Conservation (phyloP, 2,329 filamentous ascomycete species). For the Coniochaeta sp. region DNA sequence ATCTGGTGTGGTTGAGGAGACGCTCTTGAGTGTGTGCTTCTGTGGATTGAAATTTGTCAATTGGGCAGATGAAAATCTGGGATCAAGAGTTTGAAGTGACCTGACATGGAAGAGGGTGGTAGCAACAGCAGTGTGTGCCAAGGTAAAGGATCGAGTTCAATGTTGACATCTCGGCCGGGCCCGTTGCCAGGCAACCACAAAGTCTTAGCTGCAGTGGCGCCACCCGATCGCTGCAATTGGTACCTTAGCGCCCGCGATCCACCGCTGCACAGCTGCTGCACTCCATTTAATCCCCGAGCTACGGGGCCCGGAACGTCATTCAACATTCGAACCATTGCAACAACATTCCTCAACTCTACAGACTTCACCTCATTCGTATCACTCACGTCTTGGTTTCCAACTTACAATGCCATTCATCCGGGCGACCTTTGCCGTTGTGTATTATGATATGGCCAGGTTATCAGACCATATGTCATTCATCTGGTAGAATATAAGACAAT, state of each 20-base stretch:
- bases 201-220: background rate
- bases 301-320: background rate
- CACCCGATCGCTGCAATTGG: background rate
- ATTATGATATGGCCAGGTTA: too few species aligned
- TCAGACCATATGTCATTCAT: too few species aligned
- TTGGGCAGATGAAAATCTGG: background rate
- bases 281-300: background rate
- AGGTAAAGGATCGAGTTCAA: background rate
- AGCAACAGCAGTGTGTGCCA: background rate
- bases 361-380: too few species aligned
- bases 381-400: too few species aligned
- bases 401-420: too few species aligned
- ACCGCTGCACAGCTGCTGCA: background rate
- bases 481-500: too few species aligned
- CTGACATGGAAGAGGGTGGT: background rate
- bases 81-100: background rate
- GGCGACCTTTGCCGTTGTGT: too few species aligned
- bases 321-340: background rate
- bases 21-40: too few species aligned
- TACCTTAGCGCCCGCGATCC: background rate
- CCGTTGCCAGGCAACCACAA: conserved; percentile 1
- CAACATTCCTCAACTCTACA: background rate
- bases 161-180: background rate
- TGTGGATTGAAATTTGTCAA: conserved; percentile 1
- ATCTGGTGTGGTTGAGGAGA: background rate